Evolutionary conservation across 306 rosid species (phyloP), one percentile per base, ranked within the genome.

Genomic region (Casuarina equisetifolia): DNA sequence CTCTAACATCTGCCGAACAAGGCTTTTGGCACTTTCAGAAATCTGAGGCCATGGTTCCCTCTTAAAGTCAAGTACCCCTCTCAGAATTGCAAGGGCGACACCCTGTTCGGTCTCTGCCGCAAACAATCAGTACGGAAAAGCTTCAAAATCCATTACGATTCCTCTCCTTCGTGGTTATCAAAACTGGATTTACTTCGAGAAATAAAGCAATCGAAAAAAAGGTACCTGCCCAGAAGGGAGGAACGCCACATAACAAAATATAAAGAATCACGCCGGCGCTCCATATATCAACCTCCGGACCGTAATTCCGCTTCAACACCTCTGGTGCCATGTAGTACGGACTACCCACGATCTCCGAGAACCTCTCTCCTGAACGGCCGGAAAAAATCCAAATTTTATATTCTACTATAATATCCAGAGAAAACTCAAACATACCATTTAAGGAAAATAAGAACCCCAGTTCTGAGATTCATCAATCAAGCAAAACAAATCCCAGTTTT

Each of bases 21-120:
- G 98, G 85, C 98, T 90, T 87, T 96, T 96, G 13, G 99, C 98
- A 87, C 88, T 84, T 45, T 92, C 97, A 4, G 99, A 96, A 76
- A 96, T 91, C 88, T 91, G 99, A 84, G 99, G 99, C 99, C 99
- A 96, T 1, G 99, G 99, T 67, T 92, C 98, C 88, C 99, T 91
- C 87, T 90, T 96, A 85, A 96, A 96, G 85, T 96, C 99, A 79
- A 96, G 83, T 40, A 87, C 91, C n/a, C 99, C 96, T 75, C 99
- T 91, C 86, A 96, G 86, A 63, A 96, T 96, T 5, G 99, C 98
- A 74, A 96, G 87, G 83, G 99, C 98, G 63, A 96, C 99, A 45
- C 97, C 99, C 87, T 91, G 92, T 75, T 96, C 99, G 16, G 89
- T 86, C 77, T 92, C 99, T 96, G 85, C 80, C 72, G 76, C 62